phyloP scores from a whole-genome alignment of 169 alveolate genomes.

The Eimeria brunetti region DNA sequence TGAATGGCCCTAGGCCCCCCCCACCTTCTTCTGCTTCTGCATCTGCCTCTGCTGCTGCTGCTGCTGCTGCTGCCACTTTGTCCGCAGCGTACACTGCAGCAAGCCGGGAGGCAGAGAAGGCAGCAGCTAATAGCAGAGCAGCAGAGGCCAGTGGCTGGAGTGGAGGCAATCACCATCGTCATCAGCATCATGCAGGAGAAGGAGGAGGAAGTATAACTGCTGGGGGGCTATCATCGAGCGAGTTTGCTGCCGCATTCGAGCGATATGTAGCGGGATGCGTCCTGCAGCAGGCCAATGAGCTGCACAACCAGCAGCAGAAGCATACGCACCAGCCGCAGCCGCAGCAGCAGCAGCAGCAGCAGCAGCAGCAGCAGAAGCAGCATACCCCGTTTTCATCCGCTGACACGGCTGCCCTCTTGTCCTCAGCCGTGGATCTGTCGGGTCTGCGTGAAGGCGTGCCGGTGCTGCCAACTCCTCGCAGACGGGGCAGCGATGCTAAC shows the following conservation, averaged over 20 bases:
- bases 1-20: too few species aligned
- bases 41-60: too few species aligned
- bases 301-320: neutral
- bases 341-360: slow-evolving; percentile 13
- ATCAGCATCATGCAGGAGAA: neutral
- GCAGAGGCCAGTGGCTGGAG: slow-evolving; percentile 10
- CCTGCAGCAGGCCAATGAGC: neutral
- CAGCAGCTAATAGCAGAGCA: neutral
- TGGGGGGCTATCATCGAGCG: neutral
- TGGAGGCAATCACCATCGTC: slow-evolving; percentile 1
- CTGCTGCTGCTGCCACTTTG: neutral
- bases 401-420: slow-evolving; percentile 47
- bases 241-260: slow-evolving; percentile 43
- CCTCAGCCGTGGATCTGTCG: slow-evolving; percentile 59
- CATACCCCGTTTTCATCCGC: neutral
- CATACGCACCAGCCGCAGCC: slow-evolving; percentile 16
- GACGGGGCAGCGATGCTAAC: neutral
- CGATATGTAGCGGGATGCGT: neutral
- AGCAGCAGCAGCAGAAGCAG: slow-evolving; percentile 15
- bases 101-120: neutral
- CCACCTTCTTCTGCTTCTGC: too few species aligned
- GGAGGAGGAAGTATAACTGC: neutral
- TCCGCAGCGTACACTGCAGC: neutral
- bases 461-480: neutral
- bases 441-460: slow-evolving; percentile 40